Evolutionary conservation across 2,329 filamentous ascomycete species (phyloP), one percentile per base, ranked within the genome.

Genomic region (Pestalotiopsis sp.): DNA sequence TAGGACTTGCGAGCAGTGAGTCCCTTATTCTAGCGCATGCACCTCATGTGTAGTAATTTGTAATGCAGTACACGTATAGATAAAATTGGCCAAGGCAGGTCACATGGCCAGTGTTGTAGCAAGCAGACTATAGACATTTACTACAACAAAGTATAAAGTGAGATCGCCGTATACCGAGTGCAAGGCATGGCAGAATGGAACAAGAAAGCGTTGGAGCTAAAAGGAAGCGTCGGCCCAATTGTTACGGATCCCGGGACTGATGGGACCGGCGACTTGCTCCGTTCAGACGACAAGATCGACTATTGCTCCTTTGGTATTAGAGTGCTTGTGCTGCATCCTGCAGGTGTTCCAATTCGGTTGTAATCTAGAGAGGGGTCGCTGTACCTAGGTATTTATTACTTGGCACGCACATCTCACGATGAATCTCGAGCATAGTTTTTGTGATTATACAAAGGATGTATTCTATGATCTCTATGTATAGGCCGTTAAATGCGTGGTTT

Each of bases 241-340:
- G 73, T 73, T 73, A 72, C 72, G 73, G 52, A 27, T 31, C 52
- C 52, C 45, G 39, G 56, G 52, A n/a, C 64, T 60, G 25, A 36
- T n/a, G 27, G 56, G 41, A 31, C 20, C 31, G 38, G 58, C 57
- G n/a, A 20, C 75, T 76, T 75, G 74, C 73, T 74, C 73, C 75
- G 73, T 73, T 52, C 17, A 71, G 72, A 25, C 66, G 59, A 70
- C 67, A 72, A 68, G 58, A 70, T 36, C 68, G 71, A 69, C 71
- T 70, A 65, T 74, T 77, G 71, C 76, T 75, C 73, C 68, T 77
- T 77, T 73, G 17, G 75, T 74, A 67, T 71, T 77, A 77, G 76
- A 69, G 73, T 69, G 68, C 45, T n/a, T 52, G 66, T 66, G 69
- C 70, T 75, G 72, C 70, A 71, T 66, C 69, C 71, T 73, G 70